A percentile compares a stretch with the other conserved stretches of the same genome.
Conservation (phyloP, 306 rosid genomes). For the Fragaria iinumae region DNA sequence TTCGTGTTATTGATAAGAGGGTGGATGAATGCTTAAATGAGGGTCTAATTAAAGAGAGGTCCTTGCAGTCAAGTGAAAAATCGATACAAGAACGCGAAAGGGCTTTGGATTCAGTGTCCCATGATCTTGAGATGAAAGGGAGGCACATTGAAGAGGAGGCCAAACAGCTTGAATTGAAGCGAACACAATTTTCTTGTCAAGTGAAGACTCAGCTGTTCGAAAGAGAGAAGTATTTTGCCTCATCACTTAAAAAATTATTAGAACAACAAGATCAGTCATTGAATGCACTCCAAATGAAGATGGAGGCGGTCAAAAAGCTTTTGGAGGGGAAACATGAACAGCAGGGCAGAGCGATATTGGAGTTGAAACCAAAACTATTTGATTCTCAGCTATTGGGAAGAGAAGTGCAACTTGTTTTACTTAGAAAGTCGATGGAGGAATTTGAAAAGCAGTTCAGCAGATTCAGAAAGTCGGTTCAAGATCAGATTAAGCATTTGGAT, state of each 20-base stretch:
- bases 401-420: constrained; percentile 8
- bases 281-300: not conserved
- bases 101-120: constrained; percentile 11
- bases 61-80: constrained; percentile 3
- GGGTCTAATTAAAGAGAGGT: constrained; percentile 25
- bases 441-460: not conserved
- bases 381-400: not conserved
- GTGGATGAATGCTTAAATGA: constrained; percentile 29
- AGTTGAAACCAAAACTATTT: not conserved
- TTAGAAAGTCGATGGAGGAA: not conserved
- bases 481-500: constrained; percentile 6
- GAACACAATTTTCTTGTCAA: constrained; percentile 20
- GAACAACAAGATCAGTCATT: not conserved
- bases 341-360: constrained; percentile 14
- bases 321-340: not conserved
- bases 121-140: not conserved
- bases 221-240: not conserved
- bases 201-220: not conserved
- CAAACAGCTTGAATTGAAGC: constrained; percentile 24
- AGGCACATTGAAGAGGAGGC: not conserved
- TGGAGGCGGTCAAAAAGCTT: not conserved
- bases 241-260: not conserved
- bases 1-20: constrained; percentile 9
- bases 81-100: constrained; percentile 23
- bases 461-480: not conserved